These are phyloP conservation scores for Tetrahymena malaccensis DNA, from an alignment of 73 alveolate genomes.

Conservation along the genomic window DNA sequence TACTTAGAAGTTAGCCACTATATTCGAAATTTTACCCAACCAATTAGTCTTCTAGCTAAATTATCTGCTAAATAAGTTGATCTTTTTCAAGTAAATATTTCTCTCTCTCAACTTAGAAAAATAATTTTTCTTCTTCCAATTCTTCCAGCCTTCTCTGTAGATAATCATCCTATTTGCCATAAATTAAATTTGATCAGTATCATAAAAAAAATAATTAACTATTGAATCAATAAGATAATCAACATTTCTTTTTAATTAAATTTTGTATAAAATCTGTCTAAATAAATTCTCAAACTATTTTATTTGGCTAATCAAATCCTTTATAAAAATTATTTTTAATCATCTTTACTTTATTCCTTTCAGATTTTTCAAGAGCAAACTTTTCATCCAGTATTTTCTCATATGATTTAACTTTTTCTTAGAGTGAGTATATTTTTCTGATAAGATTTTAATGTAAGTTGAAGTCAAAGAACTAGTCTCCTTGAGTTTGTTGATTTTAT, in stretches of 20 bases:
- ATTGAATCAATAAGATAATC: too few relatives aligned
- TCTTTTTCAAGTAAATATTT: background rate
- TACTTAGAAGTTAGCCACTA: background rate
- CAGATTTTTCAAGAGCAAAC: background rate
- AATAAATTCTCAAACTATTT: background rate
- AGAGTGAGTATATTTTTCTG: background rate
- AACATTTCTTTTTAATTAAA: too few relatives aligned
- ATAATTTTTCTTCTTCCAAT: background rate
- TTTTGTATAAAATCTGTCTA: too few relatives aligned
- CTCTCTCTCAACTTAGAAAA: background rate
- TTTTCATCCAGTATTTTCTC: background rate
- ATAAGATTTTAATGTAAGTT: background rate
- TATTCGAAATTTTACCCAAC: background rate
- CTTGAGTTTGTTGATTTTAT: background rate
- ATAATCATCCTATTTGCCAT: background rate
- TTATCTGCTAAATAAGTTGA: background rate
- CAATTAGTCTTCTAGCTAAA: background rate
- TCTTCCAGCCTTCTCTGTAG: background rate
- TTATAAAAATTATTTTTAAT: background rate
- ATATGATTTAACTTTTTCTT: background rate
- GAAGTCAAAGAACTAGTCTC: background rate
- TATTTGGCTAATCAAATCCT: background rate
- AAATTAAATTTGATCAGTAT: background rate
- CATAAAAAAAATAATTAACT: too few relatives aligned
- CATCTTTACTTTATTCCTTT: background rate